A percentile compares a stretch with the other conserved stretches of the same genome.
Evolutionary conservation across 176 grass and related monocot genomes (phyloP).

Genomic region (Juncus effusus): DNA sequence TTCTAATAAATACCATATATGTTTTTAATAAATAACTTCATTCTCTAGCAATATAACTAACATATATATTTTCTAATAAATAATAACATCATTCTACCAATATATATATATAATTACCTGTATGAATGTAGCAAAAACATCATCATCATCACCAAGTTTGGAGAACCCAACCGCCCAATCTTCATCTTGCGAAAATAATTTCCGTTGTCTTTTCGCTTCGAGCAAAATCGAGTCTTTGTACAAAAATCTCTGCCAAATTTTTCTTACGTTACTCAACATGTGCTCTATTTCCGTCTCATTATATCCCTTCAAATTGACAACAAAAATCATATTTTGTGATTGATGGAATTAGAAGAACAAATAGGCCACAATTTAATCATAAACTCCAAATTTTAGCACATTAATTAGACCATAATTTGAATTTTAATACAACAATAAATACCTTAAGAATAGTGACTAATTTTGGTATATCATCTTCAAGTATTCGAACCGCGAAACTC

Average conservation of each 20-base stretch:
- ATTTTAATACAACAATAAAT: not conserved
- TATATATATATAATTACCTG: constrained; percentile 37
- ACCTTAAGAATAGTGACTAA: constrained; percentile 64
- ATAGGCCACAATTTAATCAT: too few relatives aligned
- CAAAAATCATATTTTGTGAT: constrained; percentile 10
- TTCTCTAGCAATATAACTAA: too few relatives aligned
- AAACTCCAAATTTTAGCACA: too few relatives aligned
- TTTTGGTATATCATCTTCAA: constrained; percentile 83
- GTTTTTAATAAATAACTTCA: too few relatives aligned
- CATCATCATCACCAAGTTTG: constrained; percentile 61
- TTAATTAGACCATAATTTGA: not conserved
- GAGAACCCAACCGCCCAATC: constrained; percentile 79
- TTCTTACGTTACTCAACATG: constrained; percentile 82
- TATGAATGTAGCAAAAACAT: constrained; percentile 90
- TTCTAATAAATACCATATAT: too few relatives aligned
- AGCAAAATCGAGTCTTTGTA: constrained; percentile 84
- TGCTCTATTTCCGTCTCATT: constrained; percentile 76
- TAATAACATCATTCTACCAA: too few relatives aligned
- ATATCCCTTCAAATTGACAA: constrained; percentile 40
- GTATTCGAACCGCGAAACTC: constrained; percentile 73
- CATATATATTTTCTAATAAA: too few relatives aligned
- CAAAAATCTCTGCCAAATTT: constrained; percentile 85
- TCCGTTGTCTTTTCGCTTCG: constrained; percentile 73
- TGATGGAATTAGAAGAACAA: constrained; percentile 4
- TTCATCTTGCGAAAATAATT: constrained; percentile 50